These are phyloP conservation scores for Hamigera avellanea DNA, from an alignment of 495 filamentous ascomycete species.

Conservation along the genomic window DNA sequence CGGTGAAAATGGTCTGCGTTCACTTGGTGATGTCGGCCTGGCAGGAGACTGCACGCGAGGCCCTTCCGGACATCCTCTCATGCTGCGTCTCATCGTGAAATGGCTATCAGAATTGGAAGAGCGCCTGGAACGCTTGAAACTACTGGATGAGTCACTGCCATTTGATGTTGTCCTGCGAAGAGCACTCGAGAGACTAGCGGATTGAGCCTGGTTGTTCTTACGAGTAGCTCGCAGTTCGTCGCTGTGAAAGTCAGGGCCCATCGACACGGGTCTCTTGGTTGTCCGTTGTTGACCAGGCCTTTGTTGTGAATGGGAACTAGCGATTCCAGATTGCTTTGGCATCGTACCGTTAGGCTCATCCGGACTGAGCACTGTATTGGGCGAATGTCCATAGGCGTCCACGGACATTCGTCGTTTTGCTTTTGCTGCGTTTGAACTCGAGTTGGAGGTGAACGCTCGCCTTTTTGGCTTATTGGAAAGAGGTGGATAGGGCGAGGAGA, in stretches of 20 bases:
- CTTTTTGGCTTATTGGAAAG: background rate
- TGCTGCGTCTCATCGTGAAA: conserved; percentile 43
- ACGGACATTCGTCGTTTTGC: conserved; percentile 13
- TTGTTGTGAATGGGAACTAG: background rate
- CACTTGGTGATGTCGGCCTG: conserved; percentile 19
- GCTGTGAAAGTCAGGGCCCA: conserved; percentile 14
- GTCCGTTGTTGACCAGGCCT: conserved; percentile 3
- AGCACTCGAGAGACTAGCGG: too few relatives aligned
- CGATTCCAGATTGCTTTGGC: background rate
- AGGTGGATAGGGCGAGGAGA: conserved; percentile 14
- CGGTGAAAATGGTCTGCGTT: conserved; percentile 21
- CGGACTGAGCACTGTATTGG: conserved; percentile 1
- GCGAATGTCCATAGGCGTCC: conserved; percentile 8
- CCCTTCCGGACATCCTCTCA: conserved; percentile 32
- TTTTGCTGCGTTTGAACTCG: conserved; percentile 7
- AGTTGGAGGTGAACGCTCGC: conserved; percentile 1
- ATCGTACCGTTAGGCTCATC: conserved; percentile 1
- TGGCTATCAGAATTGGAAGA: conserved; percentile 22
- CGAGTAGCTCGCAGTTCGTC: background rate
- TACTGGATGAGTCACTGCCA: conserved; percentile 51
- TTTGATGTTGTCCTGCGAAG: conserved; percentile 28
- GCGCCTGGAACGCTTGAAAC: conserved; percentile 41
- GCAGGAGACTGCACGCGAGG: conserved; percentile 13
- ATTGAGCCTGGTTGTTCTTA: too few relatives aligned
- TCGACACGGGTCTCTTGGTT: conserved; percentile 15